Evolutionary conservation across 2,329 filamentous ascomycete species (phyloP).

Genomic region (Leptographium radiaticola): DNA sequence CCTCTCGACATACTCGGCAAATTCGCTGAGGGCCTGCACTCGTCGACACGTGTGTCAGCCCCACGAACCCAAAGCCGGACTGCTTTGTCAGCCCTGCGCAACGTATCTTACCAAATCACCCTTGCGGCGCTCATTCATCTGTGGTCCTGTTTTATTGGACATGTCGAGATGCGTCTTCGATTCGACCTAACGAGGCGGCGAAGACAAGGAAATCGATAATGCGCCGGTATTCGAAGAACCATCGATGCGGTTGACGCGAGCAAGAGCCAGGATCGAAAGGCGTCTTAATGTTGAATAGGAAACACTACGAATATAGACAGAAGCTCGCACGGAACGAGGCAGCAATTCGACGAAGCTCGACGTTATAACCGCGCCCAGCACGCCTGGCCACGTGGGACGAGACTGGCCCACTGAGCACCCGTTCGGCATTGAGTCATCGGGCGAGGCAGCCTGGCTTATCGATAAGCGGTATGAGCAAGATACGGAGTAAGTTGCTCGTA

Average conservation of each 20-base stretch:
- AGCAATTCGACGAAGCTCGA: too few species aligned
- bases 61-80: background rate
- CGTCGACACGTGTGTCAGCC: background rate
- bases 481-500: too few species aligned
- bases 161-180: conserved; percentile 20
- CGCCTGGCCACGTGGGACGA: too few species aligned
- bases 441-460: background rate
- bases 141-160: conserved; percentile 43
- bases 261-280: background rate
- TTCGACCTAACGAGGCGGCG: conserved; percentile 13
- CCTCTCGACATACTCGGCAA: conserved; percentile 93
- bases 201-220: conserved; percentile 18
- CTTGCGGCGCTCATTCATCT: conserved; percentile 67
- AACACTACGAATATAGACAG: too few species aligned
- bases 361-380: too few species aligned
- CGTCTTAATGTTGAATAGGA: too few species aligned
- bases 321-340: too few species aligned
- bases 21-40: conserved; percentile 68
- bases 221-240: background rate
- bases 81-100: background rate
- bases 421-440: background rate
- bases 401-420: background rate
- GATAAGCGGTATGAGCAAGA: background rate
- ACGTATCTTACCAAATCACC: conserved; percentile 72
- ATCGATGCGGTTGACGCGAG: background rate